A percentile compares a stretch with the other conserved stretches of the same genome.
These are phyloP conservation scores for Lepidium didymum DNA, from an alignment of 345 rosid species.

Conservation along the genomic window DNA sequence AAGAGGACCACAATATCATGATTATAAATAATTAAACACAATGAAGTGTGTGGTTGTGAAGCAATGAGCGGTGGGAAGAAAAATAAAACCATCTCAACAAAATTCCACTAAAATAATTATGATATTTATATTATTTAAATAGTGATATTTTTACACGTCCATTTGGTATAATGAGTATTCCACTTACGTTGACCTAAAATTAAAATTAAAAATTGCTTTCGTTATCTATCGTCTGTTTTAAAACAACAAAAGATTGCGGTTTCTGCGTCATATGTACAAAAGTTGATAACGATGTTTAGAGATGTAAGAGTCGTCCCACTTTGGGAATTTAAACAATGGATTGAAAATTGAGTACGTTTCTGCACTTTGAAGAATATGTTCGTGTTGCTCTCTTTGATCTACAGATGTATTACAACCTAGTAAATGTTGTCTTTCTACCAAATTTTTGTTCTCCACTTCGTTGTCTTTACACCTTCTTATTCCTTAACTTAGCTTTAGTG, in stretches of 20 bases:
- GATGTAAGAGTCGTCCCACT: conserved; percentile 25
- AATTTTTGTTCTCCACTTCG: neutral
- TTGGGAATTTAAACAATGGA: neutral
- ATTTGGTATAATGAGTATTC: conserved; percentile 1
- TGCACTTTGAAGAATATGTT: conserved; percentile 17
- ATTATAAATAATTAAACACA: conserved; percentile 14
- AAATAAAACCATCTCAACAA: conserved; percentile 6
- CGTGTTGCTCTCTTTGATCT: neutral
- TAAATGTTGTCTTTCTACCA: conserved; percentile 11
- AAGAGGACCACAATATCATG: conserved; percentile 18
- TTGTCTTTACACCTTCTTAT: no score
- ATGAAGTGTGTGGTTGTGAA: conserved; percentile 13
- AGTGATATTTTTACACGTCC: conserved; percentile 15
- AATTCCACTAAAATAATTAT: neutral
- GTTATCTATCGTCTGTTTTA: conserved; percentile 21
- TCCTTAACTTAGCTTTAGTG: no score
- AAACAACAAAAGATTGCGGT: conserved; percentile 13
- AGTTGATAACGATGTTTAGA: conserved; percentile 17
- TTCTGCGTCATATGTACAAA: conserved; percentile 22
- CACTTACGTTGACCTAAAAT: conserved; percentile 23
- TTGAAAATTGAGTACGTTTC: neutral
- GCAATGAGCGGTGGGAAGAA: conserved; percentile 22
- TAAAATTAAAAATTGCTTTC: neutral
- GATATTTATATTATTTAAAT: neutral
- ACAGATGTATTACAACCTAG: conserved; percentile 7